These are phyloP conservation scores for Hyaloperonospora brassicae DNA, from an alignment of 352 stramenopile genomes.

Conservation along the genomic window DNA sequence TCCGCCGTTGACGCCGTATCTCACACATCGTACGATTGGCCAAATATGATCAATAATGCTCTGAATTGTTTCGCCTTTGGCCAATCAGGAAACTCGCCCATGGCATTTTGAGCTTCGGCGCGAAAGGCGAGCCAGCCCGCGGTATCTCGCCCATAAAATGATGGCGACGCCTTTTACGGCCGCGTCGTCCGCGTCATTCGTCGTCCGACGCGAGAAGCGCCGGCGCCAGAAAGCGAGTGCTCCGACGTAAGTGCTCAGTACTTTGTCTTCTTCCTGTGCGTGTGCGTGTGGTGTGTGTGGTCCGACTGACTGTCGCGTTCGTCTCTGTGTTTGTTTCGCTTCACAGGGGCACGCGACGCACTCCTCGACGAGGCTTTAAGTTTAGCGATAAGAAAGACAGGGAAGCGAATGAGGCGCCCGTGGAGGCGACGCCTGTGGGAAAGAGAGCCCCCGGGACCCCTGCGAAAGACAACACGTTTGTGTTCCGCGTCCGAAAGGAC, in stretches of 20 bases:
- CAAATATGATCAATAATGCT: not conserved
- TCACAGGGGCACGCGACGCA: slow-evolving; percentile 12
- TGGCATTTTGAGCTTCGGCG: slow-evolving; percentile 19
- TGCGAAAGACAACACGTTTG: slow-evolving; percentile 35
- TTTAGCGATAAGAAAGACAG: slow-evolving; percentile 38
- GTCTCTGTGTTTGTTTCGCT: slow-evolving; percentile 7
- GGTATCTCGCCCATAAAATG: slow-evolving; percentile 6
- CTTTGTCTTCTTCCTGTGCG: not conserved
- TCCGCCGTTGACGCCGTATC: too few species aligned
- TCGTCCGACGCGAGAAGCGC: slow-evolving; percentile 54
- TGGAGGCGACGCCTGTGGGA: slow-evolving; percentile 26
- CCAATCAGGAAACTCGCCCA: slow-evolving; percentile 25
- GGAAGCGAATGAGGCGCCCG: slow-evolving; percentile 7
- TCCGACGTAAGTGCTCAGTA: slow-evolving; percentile 24
- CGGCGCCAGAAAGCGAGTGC: slow-evolving; percentile 28
- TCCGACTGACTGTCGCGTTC: slow-evolving; percentile 3
- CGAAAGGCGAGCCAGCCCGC: slow-evolving; percentile 11
- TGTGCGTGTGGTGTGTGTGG: too few species aligned
- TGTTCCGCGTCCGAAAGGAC: slow-evolving; percentile 47
- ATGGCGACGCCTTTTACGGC: slow-evolving; percentile 27
- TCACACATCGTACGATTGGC: not conserved
- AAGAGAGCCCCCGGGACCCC: slow-evolving; percentile 12
- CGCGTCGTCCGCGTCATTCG: slow-evolving; percentile 37
- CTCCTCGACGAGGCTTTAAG: slow-evolving; percentile 45
- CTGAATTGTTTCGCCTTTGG: slow-evolving; percentile 13